phyloP scores from a whole-genome alignment of 2,329 filamentous ascomycete species.

The Cercospora sesami region DNA sequence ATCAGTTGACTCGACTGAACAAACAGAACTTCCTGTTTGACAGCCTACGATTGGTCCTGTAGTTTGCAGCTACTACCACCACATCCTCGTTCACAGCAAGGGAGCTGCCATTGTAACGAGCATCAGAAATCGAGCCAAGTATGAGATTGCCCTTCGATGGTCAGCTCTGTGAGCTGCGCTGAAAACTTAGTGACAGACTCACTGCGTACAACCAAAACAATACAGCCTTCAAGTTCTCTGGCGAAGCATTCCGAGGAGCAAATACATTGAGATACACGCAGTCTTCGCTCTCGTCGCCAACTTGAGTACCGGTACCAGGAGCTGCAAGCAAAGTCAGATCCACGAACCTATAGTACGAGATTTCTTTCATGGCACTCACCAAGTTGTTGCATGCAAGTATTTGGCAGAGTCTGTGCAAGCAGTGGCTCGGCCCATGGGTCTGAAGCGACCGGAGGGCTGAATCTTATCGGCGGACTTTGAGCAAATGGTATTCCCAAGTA shows the following conservation, averaged over 20 bases:
- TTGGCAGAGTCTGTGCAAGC: neutral
- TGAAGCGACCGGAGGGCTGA: conserved; percentile 31
- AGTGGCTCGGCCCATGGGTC: neutral
- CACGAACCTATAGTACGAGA: neutral
- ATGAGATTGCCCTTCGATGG: conserved; percentile 4
- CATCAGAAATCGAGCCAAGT: conserved; percentile 14
- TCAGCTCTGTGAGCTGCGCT: conserved; percentile 29
- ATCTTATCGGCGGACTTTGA: conserved; percentile 36
- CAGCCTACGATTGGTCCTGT: conserved; percentile 36
- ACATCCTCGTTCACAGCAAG: conserved; percentile 41
- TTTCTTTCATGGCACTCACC: neutral
- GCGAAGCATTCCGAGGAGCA: conserved; percentile 34
- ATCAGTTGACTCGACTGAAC: neutral
- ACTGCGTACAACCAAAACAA: conserved; percentile 43
- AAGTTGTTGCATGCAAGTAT: neutral
- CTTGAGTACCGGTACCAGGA: neutral
- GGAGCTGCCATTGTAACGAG: conserved; percentile 37
- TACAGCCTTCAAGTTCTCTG: conserved; percentile 34
- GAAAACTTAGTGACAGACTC: conserved; percentile 31
- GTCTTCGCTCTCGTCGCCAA: conserved; percentile 37
- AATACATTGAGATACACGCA: conserved; percentile 41
- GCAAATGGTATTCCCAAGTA: conserved; percentile 42
- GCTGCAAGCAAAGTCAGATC: neutral
- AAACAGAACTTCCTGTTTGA: neutral
- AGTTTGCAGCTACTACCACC: conserved; percentile 39